Base-by-base conservation (phyloP, 176 grass and related monocot species). In the Raddia distichophylla region DNA sequence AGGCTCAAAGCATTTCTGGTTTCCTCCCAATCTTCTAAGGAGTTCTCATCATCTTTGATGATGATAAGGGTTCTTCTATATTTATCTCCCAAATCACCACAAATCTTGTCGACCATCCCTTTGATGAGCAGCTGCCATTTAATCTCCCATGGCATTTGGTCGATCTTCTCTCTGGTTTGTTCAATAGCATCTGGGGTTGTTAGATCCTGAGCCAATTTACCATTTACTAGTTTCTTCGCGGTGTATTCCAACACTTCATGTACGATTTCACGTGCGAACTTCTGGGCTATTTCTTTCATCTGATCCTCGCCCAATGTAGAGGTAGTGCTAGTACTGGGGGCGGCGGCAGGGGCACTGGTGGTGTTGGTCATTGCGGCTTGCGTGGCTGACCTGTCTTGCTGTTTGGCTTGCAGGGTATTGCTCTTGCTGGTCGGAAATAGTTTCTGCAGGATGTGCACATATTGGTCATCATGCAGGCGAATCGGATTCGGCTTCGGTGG, bases 211-310 rank as follows among this genome's bases (percentile, higher is more conserved):
- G 1, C 14, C 0, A 12, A 4, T 33, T 34, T 1, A 10, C 57
- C 0, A 3, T 10, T 60, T 60, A 6, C 18, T 60, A 20, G n/a
- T 20, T 60, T 60, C 57, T 11, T 60, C n/a, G 9, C 19, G 14
- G 44, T 74, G 17, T 17, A 12, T 74, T 18, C 51, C 51, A 0
- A 52, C 6, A 80, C 0, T 35, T 57, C n/a, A 17, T 11, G 4
- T 3, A 50, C 2, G 12, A 58, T 19, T 65, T 65, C 74, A 7
- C 2, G 1, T 9, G 3, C 62, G 0, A 48, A 33, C 63, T 80
- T 16, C 7, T 37, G 4, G 27, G 77, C 59, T 5, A 84, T 69
- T 60, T 77, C 11, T 70, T 51, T 84, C 43, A 69, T 60, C 18
- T 43, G 32, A 7, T 17, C 54, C 8, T 68, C 72, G 6, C 3